Base-by-base conservation (phyloP, 2,329 filamentous ascomycete genomes). In the Xylariaceae sp. region DNA sequence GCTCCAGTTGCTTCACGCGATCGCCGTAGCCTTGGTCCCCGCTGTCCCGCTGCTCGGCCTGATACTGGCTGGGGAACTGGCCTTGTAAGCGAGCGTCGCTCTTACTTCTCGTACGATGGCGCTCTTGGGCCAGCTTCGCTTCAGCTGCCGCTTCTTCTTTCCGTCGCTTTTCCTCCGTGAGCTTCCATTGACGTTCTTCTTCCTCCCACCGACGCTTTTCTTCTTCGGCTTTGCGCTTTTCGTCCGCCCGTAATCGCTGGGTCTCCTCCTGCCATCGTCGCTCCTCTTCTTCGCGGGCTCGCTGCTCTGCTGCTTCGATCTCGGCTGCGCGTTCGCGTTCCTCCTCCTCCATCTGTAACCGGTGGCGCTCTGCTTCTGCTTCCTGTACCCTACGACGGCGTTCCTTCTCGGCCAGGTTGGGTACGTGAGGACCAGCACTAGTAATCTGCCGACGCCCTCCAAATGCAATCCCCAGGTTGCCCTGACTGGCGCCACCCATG, bases 401-500 rank as follows among this genome's bases (percentile, higher is more conserved):
- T 58, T 94, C 84, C 62, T 94, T 95, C 48, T 94, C 89, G 3
- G 81, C 83, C 43, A 88, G 49, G 53, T 69, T 90, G 1, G 89
- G 88, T 8, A 96, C 86, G 29, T 74, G 59, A 5, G 92, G 92
- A 19, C 77, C 71, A 11, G 86, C 76, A 49, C 73, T 87, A 7
- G 89, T 96, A 55, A 98, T 96, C 62, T 98, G 92, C 39, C 92
- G 77, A 49, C 89, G 77, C 13, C 81, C 86, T 36, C 92, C 92
- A 59, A 96, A 96, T 9, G 85, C 78, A 47, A 98, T 87, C 13
- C 92, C 92, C 41, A 95, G 78, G 50, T 94, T 96, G 3, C 87
- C 90, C 58, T 98, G 92, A 52, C 86, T 95, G 17, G 92, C 92
- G 31, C 92, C 92, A 37, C 92, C 92, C 83, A 96, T 92, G 60